A percentile compares a stretch with the other conserved stretches of the same genome.
phyloP scores from a whole-genome alignment of 1,284 basidiomycete genomes.

The Cutaneotrichosporon arboriforme region DNA sequence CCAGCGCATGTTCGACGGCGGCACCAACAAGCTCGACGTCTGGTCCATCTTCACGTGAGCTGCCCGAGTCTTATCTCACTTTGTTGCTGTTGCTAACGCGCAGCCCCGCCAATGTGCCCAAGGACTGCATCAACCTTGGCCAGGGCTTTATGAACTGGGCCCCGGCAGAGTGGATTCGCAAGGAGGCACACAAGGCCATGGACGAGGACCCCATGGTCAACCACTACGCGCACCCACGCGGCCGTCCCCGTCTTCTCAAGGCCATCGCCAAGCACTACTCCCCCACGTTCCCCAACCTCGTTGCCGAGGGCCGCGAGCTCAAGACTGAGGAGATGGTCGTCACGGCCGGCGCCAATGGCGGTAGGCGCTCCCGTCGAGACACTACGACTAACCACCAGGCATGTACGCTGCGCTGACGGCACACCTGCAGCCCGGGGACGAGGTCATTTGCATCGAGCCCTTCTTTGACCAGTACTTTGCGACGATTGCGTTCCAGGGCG shows the following conservation, averaged over 20 bases:
- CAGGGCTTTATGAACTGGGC: conserved; percentile 85
- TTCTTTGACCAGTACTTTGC: conserved; percentile 97
- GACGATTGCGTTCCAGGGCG: conserved; percentile 86
- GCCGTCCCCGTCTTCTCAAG: conserved; percentile 73
- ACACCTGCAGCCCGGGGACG: conserved; percentile 82
- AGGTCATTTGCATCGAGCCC: conserved; percentile 97
- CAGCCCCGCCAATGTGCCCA: conserved; percentile 75
- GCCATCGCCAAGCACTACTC: conserved; percentile 77
- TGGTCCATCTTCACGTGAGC: conserved; percentile 88
- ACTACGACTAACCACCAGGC: conserved; percentile 51
- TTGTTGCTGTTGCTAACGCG: not conserved
- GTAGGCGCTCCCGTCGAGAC: conserved; percentile 47
- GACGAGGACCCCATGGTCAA: conserved; percentile 61
- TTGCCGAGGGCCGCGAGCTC: conserved; percentile 57
- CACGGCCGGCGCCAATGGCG: conserved; percentile 93
- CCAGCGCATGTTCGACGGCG: conserved; percentile 43
- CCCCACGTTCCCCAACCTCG: conserved; percentile 56
- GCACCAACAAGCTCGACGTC: conserved; percentile 61
- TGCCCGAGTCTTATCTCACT: not conserved
- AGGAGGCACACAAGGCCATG: conserved; percentile 69
- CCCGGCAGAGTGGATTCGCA: conserved; percentile 75
- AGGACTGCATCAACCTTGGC: conserved; percentile 83
- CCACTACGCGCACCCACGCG: conserved; percentile 88
- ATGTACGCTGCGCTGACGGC: conserved; percentile 86
- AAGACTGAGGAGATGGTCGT: conserved; percentile 88